These are phyloP conservation scores for Epithemia pelagica DNA, from an alignment of 108 stramenopile genomes.

Conservation along the genomic window DNA sequence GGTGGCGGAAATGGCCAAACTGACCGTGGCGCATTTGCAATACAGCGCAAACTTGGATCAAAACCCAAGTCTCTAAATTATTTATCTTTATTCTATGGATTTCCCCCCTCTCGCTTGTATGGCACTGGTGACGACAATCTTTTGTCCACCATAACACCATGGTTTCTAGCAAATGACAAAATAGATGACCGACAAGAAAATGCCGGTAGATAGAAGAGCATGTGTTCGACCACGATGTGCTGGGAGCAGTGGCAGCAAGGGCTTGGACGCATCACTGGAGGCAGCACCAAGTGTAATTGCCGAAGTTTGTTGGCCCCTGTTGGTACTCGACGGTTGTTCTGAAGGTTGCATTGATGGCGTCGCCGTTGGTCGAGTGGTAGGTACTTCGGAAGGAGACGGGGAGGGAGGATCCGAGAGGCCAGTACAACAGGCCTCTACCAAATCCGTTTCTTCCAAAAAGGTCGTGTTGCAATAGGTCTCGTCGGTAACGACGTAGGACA, in stretches of 20 bases:
- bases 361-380: not conserved
- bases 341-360: not conserved
- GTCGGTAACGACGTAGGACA: not conserved
- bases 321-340: not conserved
- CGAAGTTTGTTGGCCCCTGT: too few relatives aligned
- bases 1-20: not conserved
- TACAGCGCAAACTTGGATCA: conserved; percentile 1
- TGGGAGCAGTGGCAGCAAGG: too few relatives aligned
- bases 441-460: not conserved
- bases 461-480: not conserved
- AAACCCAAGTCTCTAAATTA: not conserved
- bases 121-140: not conserved
- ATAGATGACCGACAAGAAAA: too few relatives aligned
- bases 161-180: not conserved
- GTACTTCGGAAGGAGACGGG: not conserved
- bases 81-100: not conserved
- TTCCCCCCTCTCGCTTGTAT: not conserved
- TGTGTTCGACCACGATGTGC: too few relatives aligned
- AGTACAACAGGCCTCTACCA: not conserved
- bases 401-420: not conserved
- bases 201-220: too few relatives aligned
- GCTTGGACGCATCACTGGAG: too few relatives aligned
- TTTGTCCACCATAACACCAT: not conserved
- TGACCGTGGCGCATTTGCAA: not conserved
- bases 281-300: too few relatives aligned